phyloP scores from a whole-genome alignment of 1,284 basidiomycete genomes.

The Ganoderma lucidum region DNA sequence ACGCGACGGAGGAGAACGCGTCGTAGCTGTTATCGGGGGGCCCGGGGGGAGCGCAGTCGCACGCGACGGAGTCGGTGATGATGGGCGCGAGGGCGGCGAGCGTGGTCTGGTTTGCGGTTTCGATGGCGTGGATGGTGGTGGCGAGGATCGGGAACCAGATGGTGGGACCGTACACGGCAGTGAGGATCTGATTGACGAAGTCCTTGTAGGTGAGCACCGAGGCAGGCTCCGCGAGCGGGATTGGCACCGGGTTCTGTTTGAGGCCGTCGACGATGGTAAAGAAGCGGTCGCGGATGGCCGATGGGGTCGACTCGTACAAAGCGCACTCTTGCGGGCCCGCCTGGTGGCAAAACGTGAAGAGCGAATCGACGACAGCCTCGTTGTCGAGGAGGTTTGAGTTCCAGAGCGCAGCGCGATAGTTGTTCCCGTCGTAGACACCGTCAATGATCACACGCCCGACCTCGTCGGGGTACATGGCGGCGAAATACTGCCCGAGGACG shows the following conservation, averaged over 20 bases:
- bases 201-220: constrained; percentile 25
- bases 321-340: constrained; percentile 48
- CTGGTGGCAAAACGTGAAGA: constrained; percentile 47
- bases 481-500: constrained; percentile 52
- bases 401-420: constrained; percentile 34
- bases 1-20: constrained; percentile 43
- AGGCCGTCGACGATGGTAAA: constrained; percentile 38
- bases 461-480: constrained; percentile 56
- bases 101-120: constrained; percentile 42
- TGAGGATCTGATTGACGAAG: constrained; percentile 43
- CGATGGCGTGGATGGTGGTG: constrained; percentile 47
- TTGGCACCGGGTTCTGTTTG: constrained; percentile 40
- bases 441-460: constrained; percentile 45
- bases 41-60: constrained; percentile 42
- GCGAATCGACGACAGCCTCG: constrained; percentile 40
- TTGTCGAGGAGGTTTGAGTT: constrained; percentile 37
- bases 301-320: constrained; percentile 46
- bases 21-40: constrained; percentile 37
- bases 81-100: constrained; percentile 39
- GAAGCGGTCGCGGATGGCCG: constrained; percentile 38
- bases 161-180: constrained; percentile 47
- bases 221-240: constrained; percentile 28
- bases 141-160: constrained; percentile 44
- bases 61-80: constrained; percentile 30
- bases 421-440: constrained; percentile 41